A percentile compares a stretch with the other conserved stretches of the same genome.
Conservation (phyloP, 306 rosid genomes). For the Vigna radiata region DNA sequence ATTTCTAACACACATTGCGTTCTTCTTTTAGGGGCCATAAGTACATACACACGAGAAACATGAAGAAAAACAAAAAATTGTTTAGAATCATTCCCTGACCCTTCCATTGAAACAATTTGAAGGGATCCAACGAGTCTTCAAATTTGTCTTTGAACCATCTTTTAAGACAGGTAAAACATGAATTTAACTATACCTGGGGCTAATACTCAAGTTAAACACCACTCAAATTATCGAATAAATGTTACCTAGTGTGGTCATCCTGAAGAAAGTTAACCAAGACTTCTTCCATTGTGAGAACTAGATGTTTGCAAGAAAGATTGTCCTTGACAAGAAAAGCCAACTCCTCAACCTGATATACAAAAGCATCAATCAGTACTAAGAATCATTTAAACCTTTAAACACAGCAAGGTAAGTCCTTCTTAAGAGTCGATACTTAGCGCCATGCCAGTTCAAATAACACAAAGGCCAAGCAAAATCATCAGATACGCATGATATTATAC, state of each 20-base stretch:
- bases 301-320: conserved; percentile 96
- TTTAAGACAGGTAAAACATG: conserved; percentile 29
- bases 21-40: background rate
- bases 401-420: background rate
- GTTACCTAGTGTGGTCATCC: conserved; percentile 76
- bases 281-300: conserved; percentile 93
- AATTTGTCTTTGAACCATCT: conserved; percentile 15
- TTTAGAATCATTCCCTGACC: background rate
- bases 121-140: background rate
- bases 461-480: conserved; percentile 31
- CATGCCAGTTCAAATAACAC: conserved; percentile 25
- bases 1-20: background rate
- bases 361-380: background rate
- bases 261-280: conserved; percentile 80
- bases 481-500: conserved; percentile 19
- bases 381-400: conserved; percentile 32
- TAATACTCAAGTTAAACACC: conserved; percentile 24
- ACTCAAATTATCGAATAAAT: conserved; percentile 42
- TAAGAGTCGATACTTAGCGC: conserved; percentile 13
- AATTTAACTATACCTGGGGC: conserved; percentile 12
- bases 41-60: background rate
- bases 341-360: conserved; percentile 84
- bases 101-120: background rate
- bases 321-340: conserved; percentile 96
- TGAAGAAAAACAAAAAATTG: background rate